Conservation (phyloP, 345 rosid species). For the Sisymbrium irio region DNA sequence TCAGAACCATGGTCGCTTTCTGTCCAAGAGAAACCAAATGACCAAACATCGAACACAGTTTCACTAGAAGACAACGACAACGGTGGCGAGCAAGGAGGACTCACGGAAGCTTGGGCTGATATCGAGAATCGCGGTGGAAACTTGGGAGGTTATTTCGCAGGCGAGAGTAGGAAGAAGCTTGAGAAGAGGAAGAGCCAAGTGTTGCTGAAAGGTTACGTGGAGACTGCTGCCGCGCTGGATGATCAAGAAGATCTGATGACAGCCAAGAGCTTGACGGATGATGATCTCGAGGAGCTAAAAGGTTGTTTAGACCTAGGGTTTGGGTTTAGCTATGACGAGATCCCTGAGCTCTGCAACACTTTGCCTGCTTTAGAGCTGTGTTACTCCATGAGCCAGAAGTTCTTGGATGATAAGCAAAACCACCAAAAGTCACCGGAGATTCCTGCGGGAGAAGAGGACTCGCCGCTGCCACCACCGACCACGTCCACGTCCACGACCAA, state of each 20-base stretch:
- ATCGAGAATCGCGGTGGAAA: slow-evolving; percentile 10
- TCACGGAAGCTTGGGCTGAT: slow-evolving; percentile 18
- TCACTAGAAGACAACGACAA: not conserved
- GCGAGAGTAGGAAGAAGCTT: slow-evolving; percentile 22
- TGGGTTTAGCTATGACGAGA: slow-evolving; percentile 89
- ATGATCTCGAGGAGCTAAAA: slow-evolving; percentile 85
- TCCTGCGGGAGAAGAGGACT: slow-evolving; percentile 32
- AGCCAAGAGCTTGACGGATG: slow-evolving; percentile 84
- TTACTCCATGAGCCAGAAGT: slow-evolving; percentile 91
- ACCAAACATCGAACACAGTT: not conserved
- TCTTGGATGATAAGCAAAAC: slow-evolving; percentile 57
- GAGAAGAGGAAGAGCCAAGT: slow-evolving; percentile 78
- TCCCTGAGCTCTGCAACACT: slow-evolving; percentile 92
- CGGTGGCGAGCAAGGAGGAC: slow-evolving; percentile 12
- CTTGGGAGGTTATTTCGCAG: not conserved
- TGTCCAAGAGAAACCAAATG: not conserved
- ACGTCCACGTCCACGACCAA: slow-evolving; percentile 36
- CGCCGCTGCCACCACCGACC: not conserved
- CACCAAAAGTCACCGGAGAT: slow-evolving; percentile 42
- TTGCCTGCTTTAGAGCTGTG: slow-evolving; percentile 93
- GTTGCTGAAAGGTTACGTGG: slow-evolving; percentile 71
- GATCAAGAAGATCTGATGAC: slow-evolving; percentile 58
- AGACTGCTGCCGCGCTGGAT: slow-evolving; percentile 27
- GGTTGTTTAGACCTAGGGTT: slow-evolving; percentile 95
- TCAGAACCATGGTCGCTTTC: slow-evolving; percentile 36